Base-by-base conservation (phyloP, 306 rosid genomes). In the Ormosia emarginata region DNA sequence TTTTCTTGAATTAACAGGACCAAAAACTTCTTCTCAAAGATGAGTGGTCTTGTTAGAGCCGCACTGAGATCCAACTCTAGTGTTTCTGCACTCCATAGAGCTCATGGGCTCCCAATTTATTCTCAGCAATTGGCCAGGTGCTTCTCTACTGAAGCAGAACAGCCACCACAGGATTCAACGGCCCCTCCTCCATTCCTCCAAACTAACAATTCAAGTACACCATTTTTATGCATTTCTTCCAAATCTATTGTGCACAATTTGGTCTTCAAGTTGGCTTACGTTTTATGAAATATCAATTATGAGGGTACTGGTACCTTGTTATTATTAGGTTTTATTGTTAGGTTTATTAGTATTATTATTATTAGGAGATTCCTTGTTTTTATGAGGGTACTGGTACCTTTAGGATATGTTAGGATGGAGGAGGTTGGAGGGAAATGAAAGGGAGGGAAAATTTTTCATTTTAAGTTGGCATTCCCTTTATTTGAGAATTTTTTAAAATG, bases 81-180 rank as follows among this genome's bases (percentile, higher is more conserved):
- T 36, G 72, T 79, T 79, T 75, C 71, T 62, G 55, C 84, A 8
- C 13, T 41, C 0, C 71, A 79, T 62, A 59, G 67, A 72, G 75
- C 12, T 49, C 82, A 80, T 67, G 90, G 79, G 40, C 43, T 72
- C 61, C 77, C 86, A 18, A 47, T 62, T 12, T 63, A 73, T 64
- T 74, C 76, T 67, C 79, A 67, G 46, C 66, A 84, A 44, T 66
- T 84, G 33, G 39, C 59, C 49, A 79, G 91, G 43, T 71, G 62
- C 47, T 89, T 92, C 85, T 92, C 97, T 14, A 86, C 98, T 57
- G 94, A 87, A 59, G 80, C 90, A 2, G 77, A 80, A 61, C 86
- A 84, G 40, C 90, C 89, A 2, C 85, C 81, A 6, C 84, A 43
- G 67, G 83, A 76, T 66, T 46, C 94, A 43, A 46, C 68, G 0